phyloP scores from a whole-genome alignment of 169 alveolate genomes.

The Besnoitia besnoiti region DNA sequence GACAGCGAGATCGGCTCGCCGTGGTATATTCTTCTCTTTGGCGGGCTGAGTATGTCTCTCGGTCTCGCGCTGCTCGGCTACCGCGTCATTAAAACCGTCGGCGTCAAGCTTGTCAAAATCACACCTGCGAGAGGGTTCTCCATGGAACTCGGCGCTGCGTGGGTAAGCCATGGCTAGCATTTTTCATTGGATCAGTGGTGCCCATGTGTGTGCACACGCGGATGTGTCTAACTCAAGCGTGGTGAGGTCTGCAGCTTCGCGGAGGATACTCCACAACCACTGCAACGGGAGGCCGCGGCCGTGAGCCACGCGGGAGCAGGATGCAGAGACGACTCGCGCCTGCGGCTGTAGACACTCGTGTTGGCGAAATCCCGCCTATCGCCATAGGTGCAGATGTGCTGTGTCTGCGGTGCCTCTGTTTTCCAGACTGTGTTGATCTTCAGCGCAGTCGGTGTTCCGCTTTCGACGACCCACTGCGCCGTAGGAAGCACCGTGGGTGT shows the following conservation, averaged over 20 bases:
- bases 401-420: background rate
- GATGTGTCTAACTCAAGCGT: background rate
- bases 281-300: too few relatives aligned
- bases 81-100: conserved; percentile 63
- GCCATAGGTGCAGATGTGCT: too few relatives aligned
- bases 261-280: too few relatives aligned
- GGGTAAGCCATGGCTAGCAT: conserved; percentile 27
- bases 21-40: conserved; percentile 82
- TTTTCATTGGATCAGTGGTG: background rate
- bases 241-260: background rate
- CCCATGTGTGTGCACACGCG: background rate
- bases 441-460: conserved; percentile 84
- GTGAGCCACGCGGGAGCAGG: too few relatives aligned
- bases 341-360: too few relatives aligned
- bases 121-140: conserved; percentile 88
- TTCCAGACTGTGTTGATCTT: conserved; percentile 78
- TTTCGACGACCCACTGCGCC: conserved; percentile 87
- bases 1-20: conserved; percentile 73
- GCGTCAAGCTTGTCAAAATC: conserved; percentile 72
- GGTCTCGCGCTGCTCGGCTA: conserved; percentile 86
- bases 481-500: conserved; percentile 87
- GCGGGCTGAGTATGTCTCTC: conserved; percentile 83
- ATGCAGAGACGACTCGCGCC: too few relatives aligned
- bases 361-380: too few relatives aligned
- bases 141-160: conserved; percentile 81